Evolutionary conservation across 306 rosid genomes (phyloP).

Genomic region (Cicer cuneatum): DNA sequence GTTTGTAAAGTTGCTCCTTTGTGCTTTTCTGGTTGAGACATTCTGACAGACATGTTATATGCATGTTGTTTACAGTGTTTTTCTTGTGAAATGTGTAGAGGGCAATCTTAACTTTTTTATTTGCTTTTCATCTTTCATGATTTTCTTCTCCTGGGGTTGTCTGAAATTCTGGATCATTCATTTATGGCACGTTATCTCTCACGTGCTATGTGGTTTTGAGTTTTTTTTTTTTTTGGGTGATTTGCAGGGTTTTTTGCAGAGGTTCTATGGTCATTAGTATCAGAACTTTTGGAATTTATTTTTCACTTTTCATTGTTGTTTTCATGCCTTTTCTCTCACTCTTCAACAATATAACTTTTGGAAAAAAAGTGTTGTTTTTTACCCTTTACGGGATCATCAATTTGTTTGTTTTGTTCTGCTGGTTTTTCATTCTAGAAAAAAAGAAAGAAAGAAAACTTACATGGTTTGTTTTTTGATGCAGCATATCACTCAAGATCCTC

Average conservation of each 20-base stretch:
- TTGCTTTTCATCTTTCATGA: conserved; percentile 16
- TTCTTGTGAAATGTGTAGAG: conserved; percentile 32
- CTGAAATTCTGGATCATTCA: conserved; percentile 48
- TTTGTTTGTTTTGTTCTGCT: conserved; percentile 34
- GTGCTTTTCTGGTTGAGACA: conserved; percentile 29
- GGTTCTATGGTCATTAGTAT: conserved; percentile 27
- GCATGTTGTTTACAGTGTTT: conserved; percentile 38
- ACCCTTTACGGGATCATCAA: conserved; percentile 1
- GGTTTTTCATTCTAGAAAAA: conserved; percentile 11
- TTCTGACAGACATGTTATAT: conserved; percentile 44
- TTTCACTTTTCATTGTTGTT: conserved; percentile 29
- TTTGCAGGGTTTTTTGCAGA: conserved; percentile 35
- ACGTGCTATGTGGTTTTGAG: conserved; percentile 38
- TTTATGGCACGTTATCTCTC: conserved; percentile 26
- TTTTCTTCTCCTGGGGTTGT: conserved; percentile 43
- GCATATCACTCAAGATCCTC: conserved; percentile 49
- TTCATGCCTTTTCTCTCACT: conserved; percentile 17
- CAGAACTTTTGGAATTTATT: conserved; percentile 41
- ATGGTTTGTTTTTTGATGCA: conserved; percentile 50
- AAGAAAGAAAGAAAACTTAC: conserved; percentile 38
- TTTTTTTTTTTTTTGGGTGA: conserved; percentile 37
- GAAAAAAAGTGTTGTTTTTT: neutral
- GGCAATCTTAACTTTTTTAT: conserved; percentile 4
- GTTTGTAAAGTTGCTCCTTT: conserved; percentile 26
- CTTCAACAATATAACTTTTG: conserved; percentile 20